These are phyloP conservation scores for Calonectria naviculata DNA, from an alignment of 2,329 filamentous ascomycete species.

Conservation along the genomic window DNA sequence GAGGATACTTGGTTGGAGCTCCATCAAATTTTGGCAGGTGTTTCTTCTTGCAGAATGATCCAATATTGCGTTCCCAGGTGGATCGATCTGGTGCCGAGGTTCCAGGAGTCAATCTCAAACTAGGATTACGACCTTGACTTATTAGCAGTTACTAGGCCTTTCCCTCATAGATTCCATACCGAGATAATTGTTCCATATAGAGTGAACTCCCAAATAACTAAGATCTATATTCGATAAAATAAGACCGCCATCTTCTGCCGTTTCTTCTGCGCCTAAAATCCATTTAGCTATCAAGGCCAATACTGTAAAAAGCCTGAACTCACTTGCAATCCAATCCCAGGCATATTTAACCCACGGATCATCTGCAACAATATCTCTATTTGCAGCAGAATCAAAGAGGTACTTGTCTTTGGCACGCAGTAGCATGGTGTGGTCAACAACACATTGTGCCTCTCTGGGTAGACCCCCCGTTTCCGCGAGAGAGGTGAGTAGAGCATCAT, in stretches of 20 bases:
- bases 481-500: conserved; percentile 64
- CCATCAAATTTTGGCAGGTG: conserved; percentile 73
- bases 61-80: conserved; percentile 72
- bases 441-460: conserved; percentile 61
- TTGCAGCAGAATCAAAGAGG: conserved; percentile 72
- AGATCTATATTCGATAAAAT: conserved; percentile 75
- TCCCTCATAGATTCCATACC: conserved; percentile 51
- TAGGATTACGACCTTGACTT: conserved; percentile 57
- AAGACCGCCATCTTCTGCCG: conserved; percentile 77
- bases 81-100: conserved; percentile 57
- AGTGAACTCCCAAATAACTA: conserved; percentile 79
- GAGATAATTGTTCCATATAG: conserved; percentile 78
- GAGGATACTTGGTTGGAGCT: conserved; percentile 70
- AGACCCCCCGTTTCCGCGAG: conserved; percentile 58
- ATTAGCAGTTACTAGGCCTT: conserved; percentile 10
- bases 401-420: conserved; percentile 71
- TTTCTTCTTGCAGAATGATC: conserved; percentile 71
- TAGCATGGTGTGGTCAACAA: conserved; percentile 69
- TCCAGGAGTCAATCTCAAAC: conserved; percentile 59
- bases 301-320: conserved; percentile 37
- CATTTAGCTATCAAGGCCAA: conserved; percentile 28
- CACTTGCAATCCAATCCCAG: conserved; percentile 82
- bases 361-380: conserved; percentile 74
- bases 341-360: conserved; percentile 80
- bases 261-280: conserved; percentile 68